Evolutionary conservation across 768 basidiomycete species (phyloP).

Genomic region (Porphyrellus cyaneotinctus): DNA sequence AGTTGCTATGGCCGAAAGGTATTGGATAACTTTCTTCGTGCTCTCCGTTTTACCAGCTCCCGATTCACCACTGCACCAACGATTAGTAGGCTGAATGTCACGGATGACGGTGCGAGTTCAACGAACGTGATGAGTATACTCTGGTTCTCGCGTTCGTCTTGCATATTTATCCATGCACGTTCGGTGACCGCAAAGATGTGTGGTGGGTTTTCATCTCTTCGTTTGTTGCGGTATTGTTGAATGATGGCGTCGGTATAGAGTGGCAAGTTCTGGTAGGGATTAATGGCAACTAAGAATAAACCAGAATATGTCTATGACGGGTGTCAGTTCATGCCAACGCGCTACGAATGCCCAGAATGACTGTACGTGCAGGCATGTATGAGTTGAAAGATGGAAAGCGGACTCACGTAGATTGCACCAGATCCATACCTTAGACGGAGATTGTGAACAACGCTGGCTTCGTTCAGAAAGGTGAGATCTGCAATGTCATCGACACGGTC

Average conservation of each 20-base stretch:
- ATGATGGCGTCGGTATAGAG: conserved; percentile 87
- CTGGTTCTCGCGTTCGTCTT: conserved; percentile 94
- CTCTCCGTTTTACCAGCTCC: conserved; percentile 99
- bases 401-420: conserved; percentile 85
- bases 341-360: conserved; percentile 5
- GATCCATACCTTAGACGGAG: conserved; percentile 87
- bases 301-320: conserved; percentile 80
- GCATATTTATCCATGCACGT: conserved; percentile 97
- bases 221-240: conserved; percentile 84
- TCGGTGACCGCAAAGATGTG: conserved; percentile 98
- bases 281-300: conserved; percentile 96
- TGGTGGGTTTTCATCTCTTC: conserved; percentile 89
- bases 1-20: conserved; percentile 93
- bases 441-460: conserved; percentile 99
- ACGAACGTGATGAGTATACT: conserved; percentile 96
- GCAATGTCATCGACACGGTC: conserved; percentile 98
- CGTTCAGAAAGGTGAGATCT: conserved; percentile 95
- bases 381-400: neutral
- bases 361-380: neutral
- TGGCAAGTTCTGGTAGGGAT: conserved; percentile 90
- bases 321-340: conserved; percentile 14
- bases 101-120: neutral
- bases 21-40: conserved; percentile 99
- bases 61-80: conserved; percentile 77
- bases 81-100: conserved; percentile 10